Base-by-base conservation (phyloP, 2,329 filamentous ascomycete species). In the Verticillium isaacii region DNA sequence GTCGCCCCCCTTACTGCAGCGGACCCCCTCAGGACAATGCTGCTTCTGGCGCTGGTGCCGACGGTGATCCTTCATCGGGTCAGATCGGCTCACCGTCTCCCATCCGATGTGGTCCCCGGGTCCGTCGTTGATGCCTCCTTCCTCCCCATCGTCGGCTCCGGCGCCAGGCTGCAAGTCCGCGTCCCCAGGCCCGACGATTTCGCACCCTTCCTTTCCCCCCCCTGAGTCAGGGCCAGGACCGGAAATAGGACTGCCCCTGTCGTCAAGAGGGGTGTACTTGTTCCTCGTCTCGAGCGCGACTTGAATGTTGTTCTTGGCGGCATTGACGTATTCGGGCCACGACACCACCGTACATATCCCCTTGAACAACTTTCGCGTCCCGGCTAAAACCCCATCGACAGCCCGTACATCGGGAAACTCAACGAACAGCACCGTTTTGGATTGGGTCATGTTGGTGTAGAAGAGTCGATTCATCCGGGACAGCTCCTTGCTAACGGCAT, bases 371-470 rank as follows among this genome's bases (percentile, higher is more conserved):
- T 55, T 29, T n/a, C 41, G 37, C 29, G 59, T 29, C 2, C 57
- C 23, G 19, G 19, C 15, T 12, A 60, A 32, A 5, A 60, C 57
- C 9, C 17, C 32, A n/a, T 64, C 64, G 19, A 64, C 55, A 17
- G 56, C 39, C 32, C 15, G 32, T 12, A 62, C 55, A 8, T 62
- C 57, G n/a, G 64, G 64, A 34, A 64, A 65, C 50, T 65, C 64
- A 29, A 65, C 64, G 57, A 61, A 62, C 8, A 65, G 45, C 17
- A 60, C 62, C 7, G 37, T 50, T 25, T 59, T 56, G 32, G 60
- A 55, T 45, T 15, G 25, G 11, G 37, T 57, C 25, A 17, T n/a
- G 29, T 36, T 56, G 11, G 52, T 63, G 58, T 59, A 65, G 62
- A 65, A 65, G 11, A 63, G n/a, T 32, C 34, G 59, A n/a, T 54